Evolutionary conservation across 2,329 filamentous ascomycete genomes (phyloP), one percentile per base, ranked within the genome.

Genomic region (Macrophomina phaseolina): DNA sequence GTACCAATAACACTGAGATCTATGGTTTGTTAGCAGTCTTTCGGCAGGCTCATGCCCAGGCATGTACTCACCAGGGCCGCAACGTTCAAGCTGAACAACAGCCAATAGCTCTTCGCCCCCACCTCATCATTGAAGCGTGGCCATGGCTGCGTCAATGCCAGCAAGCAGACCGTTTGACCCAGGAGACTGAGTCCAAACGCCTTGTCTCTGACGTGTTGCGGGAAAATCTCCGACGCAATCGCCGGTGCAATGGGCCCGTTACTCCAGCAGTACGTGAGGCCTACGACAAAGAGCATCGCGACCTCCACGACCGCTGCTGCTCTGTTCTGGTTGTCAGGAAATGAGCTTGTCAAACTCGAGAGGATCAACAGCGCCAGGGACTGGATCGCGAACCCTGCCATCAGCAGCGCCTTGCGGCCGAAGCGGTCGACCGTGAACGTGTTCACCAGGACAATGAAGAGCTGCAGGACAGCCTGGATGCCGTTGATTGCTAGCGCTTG

Each of bases 31-130:
- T 83, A 1, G 81, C 81, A 80, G 88, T 64, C 85, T 14, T 14
- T 12, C 42, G 5, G 7, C 42, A 14, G 6, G 7, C 1, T 30
- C n/a, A 9, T 14, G 14, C 32, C 32, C 1, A 8, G 2, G 32
- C 32, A n/a, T n/a, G 28, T 84, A 67, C 85, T 78, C 30, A 91
- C 84, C 42, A 91, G 83, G 1, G 88, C 83, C 0, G 89, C 89
- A 0, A 88, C 90, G 38, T 90, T 84, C 71, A 91, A 83, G 45
- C 90, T 87, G 34, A 89, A 86, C 60, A 88, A 84, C 69, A 89
- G 89, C 73, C 90, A 89, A 73, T 85, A 86, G 2, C 89, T 76
- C 80, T 55, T 55, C 70, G 34, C 73, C 77, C 14, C 78, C 73
- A 67, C 52, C 32, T 55, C 52, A n/a, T 55, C 52, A 28, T 55